Base-by-base conservation (phyloP, 345 rosid species). In the Diplotaxis tenuifolia region DNA sequence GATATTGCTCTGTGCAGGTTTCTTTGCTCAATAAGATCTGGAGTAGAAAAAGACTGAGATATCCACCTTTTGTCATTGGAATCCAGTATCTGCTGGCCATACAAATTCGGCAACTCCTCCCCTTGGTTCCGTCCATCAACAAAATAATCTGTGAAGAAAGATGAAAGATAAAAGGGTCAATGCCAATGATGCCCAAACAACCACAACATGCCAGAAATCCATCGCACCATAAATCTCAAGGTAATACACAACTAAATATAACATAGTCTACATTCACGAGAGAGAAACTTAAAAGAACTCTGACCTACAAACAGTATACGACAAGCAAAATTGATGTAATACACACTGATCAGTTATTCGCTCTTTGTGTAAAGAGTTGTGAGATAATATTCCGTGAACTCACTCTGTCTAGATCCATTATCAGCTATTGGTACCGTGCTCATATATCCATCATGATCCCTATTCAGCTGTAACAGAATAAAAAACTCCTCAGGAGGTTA, bases 321-420 rank as follows among this genome's bases (percentile, higher is more conserved):
- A 15, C 4, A 21, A 15, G 38, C 6, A 23, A 22, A 59, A 36
- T 1, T 10, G 22, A 27, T 29, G 29, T 7, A 15, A 59, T 0
- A 28, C 18, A 18, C 38, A 69, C 15, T 9, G 36, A 38, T 57
- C 25, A 58, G 14, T 10, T 10, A 57, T 4, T 22, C 20, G 22
- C 15, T 56, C 25, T 54, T 42, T 3, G 34, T n/a, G 50, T 55
- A 14, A 73, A 29, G 31, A 54, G 23, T 62, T 14, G 9, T 29
- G 40, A 50, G 34, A 73, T 32, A 49, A 34, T 22, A 64, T 9
- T 45, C 50, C 14, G 4, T 64, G 47, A 62, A 86, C 93, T 88
- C 80, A 93, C 98, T 85, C 88, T 86, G 89, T 81, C 87, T 86
- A 61, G 90, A 90, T 71, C 87, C 88, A 74, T 83, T 67, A 32